Evolutionary conservation across 352 stramenopile genomes (phyloP).

Genomic region (Phytopythium chamaehyphon): DNA sequence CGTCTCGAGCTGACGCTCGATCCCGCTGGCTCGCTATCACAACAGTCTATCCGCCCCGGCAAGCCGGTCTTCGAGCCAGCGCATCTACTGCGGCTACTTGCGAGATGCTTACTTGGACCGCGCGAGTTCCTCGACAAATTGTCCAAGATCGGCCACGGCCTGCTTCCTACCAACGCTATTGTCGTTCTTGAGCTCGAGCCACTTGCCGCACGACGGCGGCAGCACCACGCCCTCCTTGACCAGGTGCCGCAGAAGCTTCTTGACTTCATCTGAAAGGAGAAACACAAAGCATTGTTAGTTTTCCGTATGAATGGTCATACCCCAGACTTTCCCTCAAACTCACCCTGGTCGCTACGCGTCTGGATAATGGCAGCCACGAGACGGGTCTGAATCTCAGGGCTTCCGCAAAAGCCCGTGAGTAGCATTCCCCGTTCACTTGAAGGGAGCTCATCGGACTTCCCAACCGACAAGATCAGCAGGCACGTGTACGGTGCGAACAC

Average conservation of each 20-base stretch:
- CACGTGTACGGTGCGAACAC: constrained; percentile 64
- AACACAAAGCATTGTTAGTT: constrained; percentile 10
- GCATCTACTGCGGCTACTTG: neutral
- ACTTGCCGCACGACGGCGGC: constrained; percentile 51
- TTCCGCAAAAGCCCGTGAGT: constrained; percentile 65
- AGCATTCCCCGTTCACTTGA: constrained; percentile 64
- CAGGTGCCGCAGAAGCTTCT: constrained; percentile 63
- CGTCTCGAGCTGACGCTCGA: too few species aligned
- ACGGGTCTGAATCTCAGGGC: constrained; percentile 52
- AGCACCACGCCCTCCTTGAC: constrained; percentile 57
- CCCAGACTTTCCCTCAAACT: constrained; percentile 6
- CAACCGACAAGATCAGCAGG: constrained; percentile 56
- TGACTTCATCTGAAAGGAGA: constrained; percentile 46
- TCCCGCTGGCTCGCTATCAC: neutral
- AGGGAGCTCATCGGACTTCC: constrained; percentile 48
- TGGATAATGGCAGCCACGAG: constrained; percentile 69
- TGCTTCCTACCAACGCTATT: constrained; percentile 71
- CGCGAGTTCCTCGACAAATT: constrained; percentile 70
- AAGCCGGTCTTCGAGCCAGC: neutral
- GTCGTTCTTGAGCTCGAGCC: constrained; percentile 73
- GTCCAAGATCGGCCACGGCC: constrained; percentile 55
- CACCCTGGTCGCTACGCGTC: constrained; percentile 51
- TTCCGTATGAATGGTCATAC: constrained; percentile 1
- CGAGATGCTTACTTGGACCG: constrained; percentile 49
- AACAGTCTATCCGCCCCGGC: neutral